These are phyloP conservation scores for Acanthamoeba royreba DNA, from an alignment of 208 protist genomes.

Conservation along the genomic window DNA sequence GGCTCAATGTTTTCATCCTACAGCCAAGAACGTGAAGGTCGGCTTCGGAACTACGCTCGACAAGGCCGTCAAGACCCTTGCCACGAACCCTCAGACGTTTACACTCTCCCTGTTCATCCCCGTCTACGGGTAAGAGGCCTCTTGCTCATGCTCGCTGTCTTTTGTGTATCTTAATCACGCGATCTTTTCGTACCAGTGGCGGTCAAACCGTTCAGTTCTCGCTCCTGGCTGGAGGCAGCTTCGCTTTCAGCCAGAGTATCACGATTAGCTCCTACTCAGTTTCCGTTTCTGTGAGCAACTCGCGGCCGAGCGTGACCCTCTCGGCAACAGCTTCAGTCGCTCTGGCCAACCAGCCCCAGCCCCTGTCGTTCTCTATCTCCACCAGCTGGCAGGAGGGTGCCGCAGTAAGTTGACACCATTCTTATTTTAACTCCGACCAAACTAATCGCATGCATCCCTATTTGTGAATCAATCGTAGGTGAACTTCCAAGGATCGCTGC, in stretches of 20 bases:
- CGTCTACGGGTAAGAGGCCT: background rate
- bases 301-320: background rate
- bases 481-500: background rate
- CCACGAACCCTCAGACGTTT: background rate
- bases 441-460: no score
- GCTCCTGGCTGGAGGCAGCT: background rate
- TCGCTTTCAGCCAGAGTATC: background rate
- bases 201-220: background rate
- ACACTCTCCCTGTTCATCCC: background rate
- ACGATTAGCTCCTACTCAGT: background rate
- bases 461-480: no score
- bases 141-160: background rate
- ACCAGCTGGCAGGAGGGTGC: constrained; percentile 1
- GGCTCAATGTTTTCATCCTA: background rate
- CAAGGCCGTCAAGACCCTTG: background rate
- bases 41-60: background rate
- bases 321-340: background rate
- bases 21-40: background rate
- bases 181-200: background rate
- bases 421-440: background rate
- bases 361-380: background rate
- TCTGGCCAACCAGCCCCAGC: background rate
- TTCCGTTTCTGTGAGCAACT: background rate
- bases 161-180: background rate
- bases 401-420: background rate